Percentiles rank a stretch among this genome's conserved stretches.
phyloP scores from a whole-genome alignment of 371 early-diverging fungal genomes.

The Gilbertella persicaria region DNA sequence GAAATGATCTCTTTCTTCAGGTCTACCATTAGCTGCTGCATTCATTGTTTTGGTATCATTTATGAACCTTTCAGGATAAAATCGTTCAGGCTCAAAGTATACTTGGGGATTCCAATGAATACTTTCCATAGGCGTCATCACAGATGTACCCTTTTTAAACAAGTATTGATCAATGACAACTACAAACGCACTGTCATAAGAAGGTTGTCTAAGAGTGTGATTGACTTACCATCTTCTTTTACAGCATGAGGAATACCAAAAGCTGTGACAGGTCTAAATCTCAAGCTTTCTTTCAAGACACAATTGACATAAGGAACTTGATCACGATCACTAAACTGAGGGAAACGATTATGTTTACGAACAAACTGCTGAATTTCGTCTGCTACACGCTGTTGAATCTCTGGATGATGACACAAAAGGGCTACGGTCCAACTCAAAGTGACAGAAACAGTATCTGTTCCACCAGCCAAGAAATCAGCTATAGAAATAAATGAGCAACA shows the following conservation, averaged over 20 bases:
- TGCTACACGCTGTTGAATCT: not conserved
- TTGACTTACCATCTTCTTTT: conserved; percentile 11
- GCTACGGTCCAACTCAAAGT: conserved; percentile 5
- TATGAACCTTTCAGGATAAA: conserved; percentile 23
- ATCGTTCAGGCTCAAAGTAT: conserved; percentile 8
- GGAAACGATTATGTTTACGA: not conserved
- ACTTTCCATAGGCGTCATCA: conserved; percentile 13
- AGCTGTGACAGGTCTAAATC: conserved; percentile 5
- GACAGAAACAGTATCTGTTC: conserved; percentile 2
- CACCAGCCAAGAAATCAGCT: conserved; percentile 2
- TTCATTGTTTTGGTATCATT: conserved; percentile 10
- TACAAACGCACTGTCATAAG: not conserved
- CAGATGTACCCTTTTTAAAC: conserved; percentile 9
- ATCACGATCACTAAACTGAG: conserved; percentile 3
- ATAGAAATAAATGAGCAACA: too few relatives aligned
- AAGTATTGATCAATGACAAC: conserved; percentile 15
- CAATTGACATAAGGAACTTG: conserved; percentile 10
- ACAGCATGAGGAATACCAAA: conserved; percentile 16
- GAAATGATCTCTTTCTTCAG: conserved; percentile 17
- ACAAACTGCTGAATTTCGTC: conserved; percentile 8
- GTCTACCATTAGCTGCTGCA: conserved; percentile 13
- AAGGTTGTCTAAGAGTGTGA: not conserved
- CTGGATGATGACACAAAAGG: not conserved
- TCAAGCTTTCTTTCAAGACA: conserved; percentile 16
- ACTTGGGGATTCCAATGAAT: conserved; percentile 13